A percentile compares a stretch with the other conserved stretches of the same genome.
phyloP scores from a whole-genome alignment of 2,329 filamentous ascomycete genomes.

The Clonostachys chloroleuca region DNA sequence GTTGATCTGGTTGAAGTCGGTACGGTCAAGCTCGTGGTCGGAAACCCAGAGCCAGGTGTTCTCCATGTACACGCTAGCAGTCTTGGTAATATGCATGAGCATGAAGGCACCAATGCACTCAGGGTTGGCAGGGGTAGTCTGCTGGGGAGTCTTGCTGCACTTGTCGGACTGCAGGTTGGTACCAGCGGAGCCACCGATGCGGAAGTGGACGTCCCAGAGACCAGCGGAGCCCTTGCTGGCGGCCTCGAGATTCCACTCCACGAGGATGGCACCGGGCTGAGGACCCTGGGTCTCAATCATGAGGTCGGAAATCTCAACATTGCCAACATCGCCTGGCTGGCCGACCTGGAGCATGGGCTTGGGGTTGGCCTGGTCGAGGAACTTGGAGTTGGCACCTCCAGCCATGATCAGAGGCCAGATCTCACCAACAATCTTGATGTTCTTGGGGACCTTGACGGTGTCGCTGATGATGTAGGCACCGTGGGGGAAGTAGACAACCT shows the following conservation, averaged over 20 bases:
- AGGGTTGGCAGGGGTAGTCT: conserved; percentile 54
- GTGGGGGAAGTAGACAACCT: conserved; percentile 72
- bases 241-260: conserved; percentile 34
- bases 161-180: conserved; percentile 76
- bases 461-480: conserved; percentile 68
- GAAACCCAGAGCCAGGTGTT: conserved; percentile 90
- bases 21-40: conserved; percentile 81
- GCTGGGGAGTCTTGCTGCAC: conserved; percentile 72
- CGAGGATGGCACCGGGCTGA: conserved; percentile 81
- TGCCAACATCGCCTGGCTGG: conserved; percentile 68
- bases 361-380: conserved; percentile 71
- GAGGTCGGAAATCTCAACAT: conserved; percentile 83
- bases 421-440: conserved; percentile 85
- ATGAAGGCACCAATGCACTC: conserved; percentile 73
- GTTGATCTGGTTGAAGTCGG: conserved; percentile 72
- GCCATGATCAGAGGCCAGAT: conserved; percentile 90
- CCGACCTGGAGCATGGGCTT: conserved; percentile 85
- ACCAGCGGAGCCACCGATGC: conserved; percentile 82
- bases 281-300: conserved; percentile 81
- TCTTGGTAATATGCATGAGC: conserved; percentile 59
- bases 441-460: conserved; percentile 69
- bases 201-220: conserved; percentile 95
- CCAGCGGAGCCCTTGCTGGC: conserved; percentile 61
- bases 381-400: conserved; percentile 58
- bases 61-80: conserved; percentile 73